Evolutionary conservation across 2,329 filamentous ascomycete species (phyloP).

Genomic region (Calcarisporium arbuscula): DNA sequence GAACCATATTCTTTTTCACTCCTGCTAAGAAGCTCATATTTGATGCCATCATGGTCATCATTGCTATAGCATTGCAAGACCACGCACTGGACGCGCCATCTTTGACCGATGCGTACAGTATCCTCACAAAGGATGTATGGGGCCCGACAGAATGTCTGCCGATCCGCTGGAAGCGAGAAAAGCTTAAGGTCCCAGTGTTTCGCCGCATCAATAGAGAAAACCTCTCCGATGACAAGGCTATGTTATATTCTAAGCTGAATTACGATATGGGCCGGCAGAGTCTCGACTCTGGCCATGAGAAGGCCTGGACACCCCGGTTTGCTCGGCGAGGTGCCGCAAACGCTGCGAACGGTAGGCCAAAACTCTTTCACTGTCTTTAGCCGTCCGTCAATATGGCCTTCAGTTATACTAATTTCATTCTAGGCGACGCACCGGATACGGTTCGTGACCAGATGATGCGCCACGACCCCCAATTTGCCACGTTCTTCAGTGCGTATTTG

Average conservation of each 20-base stretch:
- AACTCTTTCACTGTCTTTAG: no score
- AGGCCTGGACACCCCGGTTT: slow-evolving; percentile 11
- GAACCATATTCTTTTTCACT: slow-evolving; percentile 22
- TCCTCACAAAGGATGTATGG: slow-evolving; percentile 13
- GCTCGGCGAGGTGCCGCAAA: slow-evolving; percentile 17
- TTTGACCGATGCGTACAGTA: slow-evolving; percentile 12
- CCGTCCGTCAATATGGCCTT: no score
- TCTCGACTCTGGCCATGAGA: slow-evolving; percentile 14
- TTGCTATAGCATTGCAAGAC: slow-evolving; percentile 18
- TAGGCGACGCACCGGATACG: slow-evolving; percentile 18
- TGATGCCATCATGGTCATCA: slow-evolving; percentile 16
- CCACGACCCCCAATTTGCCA: slow-evolving; percentile 19
- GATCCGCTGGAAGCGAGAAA: slow-evolving; percentile 19
- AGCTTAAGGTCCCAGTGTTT: slow-evolving; percentile 21
- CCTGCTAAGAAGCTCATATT: slow-evolving; percentile 20
- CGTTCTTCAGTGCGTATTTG: slow-evolving; percentile 20
- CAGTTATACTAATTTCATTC: slow-evolving; percentile 5
- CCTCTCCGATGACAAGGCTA: slow-evolving; percentile 12
- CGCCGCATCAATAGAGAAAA: slow-evolving; percentile 7
- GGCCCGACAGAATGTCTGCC: slow-evolving; percentile 12
- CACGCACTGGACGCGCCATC: slow-evolving; percentile 16
- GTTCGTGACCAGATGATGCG: slow-evolving; percentile 23
- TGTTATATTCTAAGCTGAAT: slow-evolving; percentile 19
- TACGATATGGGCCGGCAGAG: slow-evolving; percentile 20
- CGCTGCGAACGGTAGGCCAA: slow-evolving; percentile 14